Evolutionary conservation across 2,329 filamentous ascomycete genomes (phyloP).

Genomic region (Colletotrichum euphorbiae): DNA sequence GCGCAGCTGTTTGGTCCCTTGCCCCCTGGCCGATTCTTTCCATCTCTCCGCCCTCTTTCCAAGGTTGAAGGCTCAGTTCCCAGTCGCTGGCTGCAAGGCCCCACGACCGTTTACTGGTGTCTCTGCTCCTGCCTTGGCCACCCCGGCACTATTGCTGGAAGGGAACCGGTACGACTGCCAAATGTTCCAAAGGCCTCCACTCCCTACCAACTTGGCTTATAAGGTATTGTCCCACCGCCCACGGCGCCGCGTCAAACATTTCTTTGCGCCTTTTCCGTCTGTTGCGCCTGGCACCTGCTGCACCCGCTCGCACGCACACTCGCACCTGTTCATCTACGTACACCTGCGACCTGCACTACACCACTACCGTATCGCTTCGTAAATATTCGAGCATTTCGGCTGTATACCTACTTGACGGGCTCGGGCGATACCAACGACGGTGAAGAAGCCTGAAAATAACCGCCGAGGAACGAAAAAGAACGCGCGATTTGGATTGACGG

Average conservation of each 20-base stretch:
- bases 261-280: slow-evolving; percentile 19
- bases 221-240: slow-evolving; percentile 36
- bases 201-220: slow-evolving; percentile 34
- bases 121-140: slow-evolving; percentile 29
- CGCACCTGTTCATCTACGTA: background rate
- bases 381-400: background rate
- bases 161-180: slow-evolving; percentile 20
- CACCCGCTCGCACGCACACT: slow-evolving; percentile 15
- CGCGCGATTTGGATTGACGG: background rate
- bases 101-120: background rate
- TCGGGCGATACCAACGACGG: no score
- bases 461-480: background rate
- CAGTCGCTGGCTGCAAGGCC: background rate
- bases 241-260: background rate
- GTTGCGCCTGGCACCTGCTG: slow-evolving; percentile 25
- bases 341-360: slow-evolving; percentile 7
- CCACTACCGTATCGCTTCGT: background rate
- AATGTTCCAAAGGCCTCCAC: slow-evolving; percentile 27
- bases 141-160: slow-evolving; percentile 25
- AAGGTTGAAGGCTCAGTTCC: slow-evolving; percentile 2
- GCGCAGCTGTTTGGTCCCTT: background rate
- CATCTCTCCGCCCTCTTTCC: background rate
- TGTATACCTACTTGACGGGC: no score
- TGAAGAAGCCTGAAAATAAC: background rate
- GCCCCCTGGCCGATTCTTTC: background rate